These are phyloP conservation scores for Boletus insuetus DNA, from an alignment of 768 basidiomycete genomes.

Conservation along the genomic window DNA sequence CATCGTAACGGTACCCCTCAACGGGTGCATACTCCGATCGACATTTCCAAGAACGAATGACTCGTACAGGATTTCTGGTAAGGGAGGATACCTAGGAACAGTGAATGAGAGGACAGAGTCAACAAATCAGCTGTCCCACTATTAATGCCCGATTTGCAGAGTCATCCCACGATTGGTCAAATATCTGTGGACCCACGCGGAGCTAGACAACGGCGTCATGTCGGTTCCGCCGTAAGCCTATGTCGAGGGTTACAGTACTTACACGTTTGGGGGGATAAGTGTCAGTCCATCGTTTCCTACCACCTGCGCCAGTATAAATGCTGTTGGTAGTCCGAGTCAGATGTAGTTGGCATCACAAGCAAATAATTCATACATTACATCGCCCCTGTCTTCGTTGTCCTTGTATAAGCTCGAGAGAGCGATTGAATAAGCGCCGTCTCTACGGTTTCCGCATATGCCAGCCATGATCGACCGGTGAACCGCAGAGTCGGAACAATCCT, in stretches of 20 bases:
- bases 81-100: constrained; percentile 18
- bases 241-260: neutral
- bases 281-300: constrained; percentile 11
- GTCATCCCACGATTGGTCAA: constrained; percentile 23
- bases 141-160: constrained; percentile 13
- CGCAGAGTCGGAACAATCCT: constrained; percentile 7
- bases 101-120: neutral
- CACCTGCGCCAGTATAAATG: constrained; percentile 29
- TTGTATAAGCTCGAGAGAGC: constrained; percentile 18
- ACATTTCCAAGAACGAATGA: constrained; percentile 22
- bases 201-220: constrained; percentile 3
- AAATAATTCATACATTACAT: constrained; percentile 21
- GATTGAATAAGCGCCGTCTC: constrained; percentile 17
- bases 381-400: constrained; percentile 26
- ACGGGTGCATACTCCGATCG: constrained; percentile 27
- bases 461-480: constrained; percentile 15
- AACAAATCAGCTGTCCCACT: constrained; percentile 7
- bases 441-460: constrained; percentile 21
- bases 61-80: constrained; percentile 22
- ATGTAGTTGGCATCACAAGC: neutral
- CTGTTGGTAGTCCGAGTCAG: constrained; percentile 10
- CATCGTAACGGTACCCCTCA: constrained; percentile 30
- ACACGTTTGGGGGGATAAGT: constrained; percentile 20
- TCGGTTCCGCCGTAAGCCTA: neutral
- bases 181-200: constrained; percentile 20